Conservation (phyloP, 1,139 yeast genomes). For the Diutina catenulata region DNA sequence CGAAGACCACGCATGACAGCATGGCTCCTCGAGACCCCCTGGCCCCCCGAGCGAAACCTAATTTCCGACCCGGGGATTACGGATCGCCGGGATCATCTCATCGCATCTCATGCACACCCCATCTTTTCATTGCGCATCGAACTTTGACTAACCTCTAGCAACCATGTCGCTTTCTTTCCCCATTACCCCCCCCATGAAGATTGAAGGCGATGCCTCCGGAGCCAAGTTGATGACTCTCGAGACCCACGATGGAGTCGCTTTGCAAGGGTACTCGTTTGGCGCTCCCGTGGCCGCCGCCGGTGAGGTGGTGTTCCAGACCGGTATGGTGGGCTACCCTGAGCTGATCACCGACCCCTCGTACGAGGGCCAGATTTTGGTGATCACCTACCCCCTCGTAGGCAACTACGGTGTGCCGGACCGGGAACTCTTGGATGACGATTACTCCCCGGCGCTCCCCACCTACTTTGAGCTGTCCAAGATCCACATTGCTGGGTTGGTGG, state of each 20-base stretch:
- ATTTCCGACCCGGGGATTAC: no score
- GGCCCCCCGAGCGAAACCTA: no score
- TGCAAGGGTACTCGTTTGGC: conserved; percentile 97
- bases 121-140: background rate
- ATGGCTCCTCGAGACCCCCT: no score
- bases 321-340: conserved; percentile 99
- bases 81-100: no score
- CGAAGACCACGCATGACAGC: no score
- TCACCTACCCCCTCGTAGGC: conserved; percentile 95
- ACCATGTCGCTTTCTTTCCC: conserved; percentile 43
- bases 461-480: conserved; percentile 82
- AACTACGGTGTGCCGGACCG: conserved; percentile 99
- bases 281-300: conserved; percentile 86
- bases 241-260: conserved; percentile 77
- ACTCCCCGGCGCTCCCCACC: conserved; percentile 44
- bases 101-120: background rate
- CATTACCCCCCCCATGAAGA: conserved; percentile 79
- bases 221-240: conserved; percentile 73
- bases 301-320: conserved; percentile 98
- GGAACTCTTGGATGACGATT: conserved; percentile 18
- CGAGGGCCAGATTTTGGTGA: conserved; percentile 93
- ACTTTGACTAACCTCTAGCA: background rate
- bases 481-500: conserved; percentile 95
- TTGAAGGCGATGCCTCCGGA: conserved; percentile 57
- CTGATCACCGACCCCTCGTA: conserved; percentile 97